Evolutionary conservation across 2,329 filamentous ascomycete species (phyloP).

Genomic region (Botrytis hyacinthi): DNA sequence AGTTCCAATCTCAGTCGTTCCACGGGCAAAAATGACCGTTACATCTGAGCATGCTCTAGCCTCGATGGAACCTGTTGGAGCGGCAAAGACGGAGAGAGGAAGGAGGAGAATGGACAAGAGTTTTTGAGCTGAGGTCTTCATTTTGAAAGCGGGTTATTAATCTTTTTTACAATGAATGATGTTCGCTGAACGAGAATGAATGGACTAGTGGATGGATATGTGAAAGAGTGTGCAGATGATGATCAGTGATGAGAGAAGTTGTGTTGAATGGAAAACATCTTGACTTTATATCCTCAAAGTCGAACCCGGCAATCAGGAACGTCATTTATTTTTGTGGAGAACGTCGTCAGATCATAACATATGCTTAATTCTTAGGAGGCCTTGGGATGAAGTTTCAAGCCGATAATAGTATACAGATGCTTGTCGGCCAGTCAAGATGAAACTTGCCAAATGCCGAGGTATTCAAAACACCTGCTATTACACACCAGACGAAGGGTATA

Average conservation of each 20-base stretch:
- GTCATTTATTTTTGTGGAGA: neutral
- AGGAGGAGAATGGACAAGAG: conserved; percentile 14
- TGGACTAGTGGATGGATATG: neutral
- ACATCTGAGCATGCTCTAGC: conserved; percentile 28
- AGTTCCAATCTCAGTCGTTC: conserved; percentile 31
- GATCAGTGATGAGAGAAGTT: neutral
- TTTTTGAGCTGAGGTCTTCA: conserved; percentile 14
- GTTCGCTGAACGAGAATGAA: neutral
- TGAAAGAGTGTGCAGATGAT: neutral
- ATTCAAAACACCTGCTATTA: neutral
- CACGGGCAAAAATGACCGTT: conserved; percentile 35
- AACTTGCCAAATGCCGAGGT: neutral
- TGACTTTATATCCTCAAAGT: conserved; percentile 11
- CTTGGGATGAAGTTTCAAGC: conserved; percentile 6
- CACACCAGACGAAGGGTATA: neutral
- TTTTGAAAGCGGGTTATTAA: neutral
- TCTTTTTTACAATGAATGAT: neutral
- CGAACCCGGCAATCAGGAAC: neutral
- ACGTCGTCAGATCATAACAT: neutral
- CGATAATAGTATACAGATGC: neutral
- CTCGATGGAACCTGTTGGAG: conserved; percentile 4
- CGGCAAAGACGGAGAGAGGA: conserved; percentile 1
- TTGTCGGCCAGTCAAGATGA: neutral
- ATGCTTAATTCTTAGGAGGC: conserved; percentile 4
- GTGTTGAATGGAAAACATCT: neutral